Conservation (phyloP, 1,284 basidiomycete genomes). For the Cutaneotrichosporon cutaneum region DNA sequence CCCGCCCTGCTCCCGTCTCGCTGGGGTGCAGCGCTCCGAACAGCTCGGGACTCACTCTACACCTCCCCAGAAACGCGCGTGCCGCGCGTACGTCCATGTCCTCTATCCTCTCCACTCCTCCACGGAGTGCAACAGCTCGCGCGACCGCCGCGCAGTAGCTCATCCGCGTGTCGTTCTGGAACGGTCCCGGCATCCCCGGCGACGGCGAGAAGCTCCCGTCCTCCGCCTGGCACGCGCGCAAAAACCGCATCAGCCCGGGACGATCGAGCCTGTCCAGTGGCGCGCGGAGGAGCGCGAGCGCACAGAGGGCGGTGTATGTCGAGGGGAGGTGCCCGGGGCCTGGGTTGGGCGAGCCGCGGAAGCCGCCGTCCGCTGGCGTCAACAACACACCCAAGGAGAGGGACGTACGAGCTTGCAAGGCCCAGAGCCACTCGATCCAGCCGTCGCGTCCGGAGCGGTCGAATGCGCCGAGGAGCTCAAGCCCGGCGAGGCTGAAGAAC, state of each 20-base stretch:
- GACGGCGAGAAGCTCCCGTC: constrained; percentile 84
- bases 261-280: constrained; percentile 69
- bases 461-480: constrained; percentile 68
- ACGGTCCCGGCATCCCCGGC: constrained; percentile 48
- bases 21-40: too few relatives aligned
- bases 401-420: constrained; percentile 62
- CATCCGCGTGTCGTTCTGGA: constrained; percentile 60
- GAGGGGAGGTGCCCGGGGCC: constrained; percentile 75
- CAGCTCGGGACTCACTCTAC: constrained; percentile 52
- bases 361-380: constrained; percentile 63
- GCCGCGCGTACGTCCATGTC: constrained; percentile 51
- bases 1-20: too few relatives aligned
- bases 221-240: constrained; percentile 67
- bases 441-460: constrained; percentile 61
- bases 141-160: constrained; percentile 75
- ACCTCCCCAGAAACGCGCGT: constrained; percentile 66
- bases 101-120: constrained; percentile 59
- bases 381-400: neutral
- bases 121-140: constrained; percentile 36
- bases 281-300: constrained; percentile 77
- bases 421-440: constrained; percentile 86
- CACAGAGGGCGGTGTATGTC: constrained; percentile 82
- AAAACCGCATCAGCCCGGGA: constrained; percentile 62
- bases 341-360: constrained; percentile 69
- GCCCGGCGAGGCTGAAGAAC: constrained; percentile 78